These are phyloP conservation scores for Hibiscus syriacus DNA, from an alignment of 345 rosid species.

Conservation along the genomic window DNA sequence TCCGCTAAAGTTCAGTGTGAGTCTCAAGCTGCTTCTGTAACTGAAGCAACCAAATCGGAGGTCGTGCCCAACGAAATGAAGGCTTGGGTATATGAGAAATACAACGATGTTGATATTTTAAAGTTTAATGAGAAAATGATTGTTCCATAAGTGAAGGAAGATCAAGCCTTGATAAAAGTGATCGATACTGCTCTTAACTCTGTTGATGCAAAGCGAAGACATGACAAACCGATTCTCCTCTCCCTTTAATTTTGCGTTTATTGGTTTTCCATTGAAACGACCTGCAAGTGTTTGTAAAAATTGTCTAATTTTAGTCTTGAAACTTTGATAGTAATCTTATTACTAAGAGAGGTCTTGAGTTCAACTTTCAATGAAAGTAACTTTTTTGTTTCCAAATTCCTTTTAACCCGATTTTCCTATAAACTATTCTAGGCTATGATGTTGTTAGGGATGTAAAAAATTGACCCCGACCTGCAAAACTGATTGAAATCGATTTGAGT, in stretches of 20 bases:
- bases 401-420: conserved; percentile 11
- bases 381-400: too few species aligned
- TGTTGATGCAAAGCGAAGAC: conserved; percentile 77
- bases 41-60: conserved; percentile 23
- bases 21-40: conserved; percentile 53
- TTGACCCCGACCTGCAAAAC: too few species aligned
- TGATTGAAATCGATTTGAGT: too few species aligned
- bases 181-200: conserved; percentile 86
- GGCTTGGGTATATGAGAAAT: conserved; percentile 73
- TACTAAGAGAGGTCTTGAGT: conserved; percentile 61
- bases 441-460: too few species aligned
- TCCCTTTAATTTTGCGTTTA: conserved; percentile 53
- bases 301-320: too few species aligned
- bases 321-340: neutral
- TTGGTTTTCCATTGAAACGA: neutral
- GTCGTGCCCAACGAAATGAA: conserved; percentile 65
- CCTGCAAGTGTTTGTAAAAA: too few species aligned
- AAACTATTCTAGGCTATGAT: conserved; percentile 96
- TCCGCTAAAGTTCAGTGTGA: conserved; percentile 40
- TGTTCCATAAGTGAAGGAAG: conserved; percentile 72
- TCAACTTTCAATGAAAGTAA: conserved; percentile 66
- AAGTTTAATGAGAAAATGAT: conserved; percentile 58
- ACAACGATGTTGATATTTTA: conserved; percentile 76
- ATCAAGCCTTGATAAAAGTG: conserved; percentile 80
- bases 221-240: conserved; percentile 90